phyloP scores from a whole-genome alignment of 2,329 filamentous ascomycete species.

The Botrytis paeoniae region DNA sequence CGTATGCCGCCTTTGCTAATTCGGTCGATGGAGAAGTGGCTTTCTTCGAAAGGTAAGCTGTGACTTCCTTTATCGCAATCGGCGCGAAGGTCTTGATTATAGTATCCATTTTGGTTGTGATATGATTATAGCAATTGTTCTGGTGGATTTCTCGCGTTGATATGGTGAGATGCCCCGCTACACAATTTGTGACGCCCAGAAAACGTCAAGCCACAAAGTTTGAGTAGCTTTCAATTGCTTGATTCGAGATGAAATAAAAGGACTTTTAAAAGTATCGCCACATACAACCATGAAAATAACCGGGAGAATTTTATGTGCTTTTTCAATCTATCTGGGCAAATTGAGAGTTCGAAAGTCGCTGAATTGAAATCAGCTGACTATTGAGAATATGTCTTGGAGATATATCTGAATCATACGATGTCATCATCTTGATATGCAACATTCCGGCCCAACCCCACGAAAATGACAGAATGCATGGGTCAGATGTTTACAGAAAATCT shows the following conservation, averaged over 20 bases:
- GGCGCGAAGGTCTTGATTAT: conserved; percentile 22
- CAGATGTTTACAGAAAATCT: neutral
- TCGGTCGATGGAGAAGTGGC: conserved; percentile 13
- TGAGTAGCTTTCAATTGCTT: neutral
- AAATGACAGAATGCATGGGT: neutral
- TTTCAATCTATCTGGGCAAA: neutral
- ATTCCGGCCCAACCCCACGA: neutral
- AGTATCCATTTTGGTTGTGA: conserved; percentile 7
- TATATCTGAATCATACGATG: conserved; percentile 2
- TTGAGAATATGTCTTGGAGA: neutral
- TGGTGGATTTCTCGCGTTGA: neutral
- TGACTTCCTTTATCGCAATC: conserved; percentile 18
- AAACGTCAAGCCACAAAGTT: neutral
- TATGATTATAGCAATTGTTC: neutral
- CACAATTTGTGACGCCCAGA: neutral
- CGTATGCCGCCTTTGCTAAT: conserved; percentile 20
- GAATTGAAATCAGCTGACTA: neutral
- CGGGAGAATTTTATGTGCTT: neutral
- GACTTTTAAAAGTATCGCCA: neutral
- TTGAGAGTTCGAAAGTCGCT: neutral
- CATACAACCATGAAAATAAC: neutral
- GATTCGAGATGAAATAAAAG: neutral
- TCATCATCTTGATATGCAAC: neutral
- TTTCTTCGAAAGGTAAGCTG: conserved; percentile 22
- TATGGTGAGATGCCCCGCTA: neutral